Conservation (phyloP, 192 early-diverging fungal genomes). For the Powellomyces hirtus region DNA sequence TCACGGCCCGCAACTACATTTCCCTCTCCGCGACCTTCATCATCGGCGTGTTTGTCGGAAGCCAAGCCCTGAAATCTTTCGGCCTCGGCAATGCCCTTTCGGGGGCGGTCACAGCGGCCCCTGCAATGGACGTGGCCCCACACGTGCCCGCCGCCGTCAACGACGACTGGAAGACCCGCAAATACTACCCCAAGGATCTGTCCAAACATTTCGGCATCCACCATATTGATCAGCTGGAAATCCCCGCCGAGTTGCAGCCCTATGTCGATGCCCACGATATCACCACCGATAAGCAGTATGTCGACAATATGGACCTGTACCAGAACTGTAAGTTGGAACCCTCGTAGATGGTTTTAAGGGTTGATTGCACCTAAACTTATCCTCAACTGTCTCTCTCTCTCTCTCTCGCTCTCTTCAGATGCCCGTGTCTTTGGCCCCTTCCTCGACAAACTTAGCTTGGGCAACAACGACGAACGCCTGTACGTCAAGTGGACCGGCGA, state of each 20-base stretch:
- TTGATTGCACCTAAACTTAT: not conserved
- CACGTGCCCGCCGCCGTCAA: not conserved
- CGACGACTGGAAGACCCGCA: conserved; percentile 8
- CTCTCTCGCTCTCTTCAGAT: not conserved
- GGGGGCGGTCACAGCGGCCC: not conserved
- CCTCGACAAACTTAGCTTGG: not conserved
- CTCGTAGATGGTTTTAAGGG: not conserved
- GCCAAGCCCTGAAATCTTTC: not conserved
- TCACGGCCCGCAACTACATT: not conserved
- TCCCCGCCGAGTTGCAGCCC: not conserved
- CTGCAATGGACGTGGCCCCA: not conserved
- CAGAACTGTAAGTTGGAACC: conserved; percentile 1
- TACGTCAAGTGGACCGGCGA: conserved; percentile 23
- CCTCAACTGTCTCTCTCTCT: not conserved
- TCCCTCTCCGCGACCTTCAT: not conserved
- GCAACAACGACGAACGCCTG: conserved; percentile 13
- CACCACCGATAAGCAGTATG: conserved; percentile 2
- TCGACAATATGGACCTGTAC: not conserved
- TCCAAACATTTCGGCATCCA: conserved; percentile 13
- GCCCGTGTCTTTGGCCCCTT: conserved; percentile 20
- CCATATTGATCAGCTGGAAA: not conserved
- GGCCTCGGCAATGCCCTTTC: not conserved
- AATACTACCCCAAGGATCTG: conserved; percentile 9
- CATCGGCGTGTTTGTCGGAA: not conserved
- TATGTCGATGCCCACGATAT: conserved; percentile 23